Percentiles rank a stretch among this genome's conserved stretches.
Conservation (phyloP, 495 filamentous ascomycete species). For the Entonaema liquescens region DNA sequence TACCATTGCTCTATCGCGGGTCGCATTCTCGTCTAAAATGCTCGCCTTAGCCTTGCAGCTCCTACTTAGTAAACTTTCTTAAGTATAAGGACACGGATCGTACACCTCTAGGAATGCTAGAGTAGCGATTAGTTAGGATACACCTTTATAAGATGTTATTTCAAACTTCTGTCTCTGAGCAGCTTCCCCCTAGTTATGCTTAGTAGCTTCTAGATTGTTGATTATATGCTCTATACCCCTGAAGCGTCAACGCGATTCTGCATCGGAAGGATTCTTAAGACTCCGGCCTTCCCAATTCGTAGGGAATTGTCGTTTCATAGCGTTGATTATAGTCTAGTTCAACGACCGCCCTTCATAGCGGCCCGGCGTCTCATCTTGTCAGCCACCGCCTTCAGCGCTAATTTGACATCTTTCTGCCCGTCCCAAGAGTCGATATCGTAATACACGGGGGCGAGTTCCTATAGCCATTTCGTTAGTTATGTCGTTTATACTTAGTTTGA, state of each 20-base stretch:
- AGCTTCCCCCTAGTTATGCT: neutral
- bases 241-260: neutral
- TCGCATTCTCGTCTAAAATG: neutral
- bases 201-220: neutral
- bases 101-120: neutral
- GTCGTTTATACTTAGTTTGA: neutral
- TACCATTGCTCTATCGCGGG: neutral
- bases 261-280: neutral
- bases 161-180: neutral
- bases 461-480: constrained; percentile 21
- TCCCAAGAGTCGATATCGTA: constrained; percentile 87
- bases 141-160: neutral
- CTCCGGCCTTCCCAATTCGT: neutral
- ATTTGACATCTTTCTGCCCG: constrained; percentile 82
- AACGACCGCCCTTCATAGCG: constrained; percentile 64
- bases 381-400: constrained; percentile 72
- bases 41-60: neutral
- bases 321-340: neutral
- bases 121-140: neutral
- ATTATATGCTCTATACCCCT: neutral
- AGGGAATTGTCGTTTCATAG: neutral
- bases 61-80: neutral
- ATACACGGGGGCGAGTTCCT: constrained; percentile 90
- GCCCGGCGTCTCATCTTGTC: constrained; percentile 80
- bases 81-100: neutral